Evolutionary conservation across 2,329 filamentous ascomycete genomes (phyloP).

Genomic region (Penicillium olsonii): DNA sequence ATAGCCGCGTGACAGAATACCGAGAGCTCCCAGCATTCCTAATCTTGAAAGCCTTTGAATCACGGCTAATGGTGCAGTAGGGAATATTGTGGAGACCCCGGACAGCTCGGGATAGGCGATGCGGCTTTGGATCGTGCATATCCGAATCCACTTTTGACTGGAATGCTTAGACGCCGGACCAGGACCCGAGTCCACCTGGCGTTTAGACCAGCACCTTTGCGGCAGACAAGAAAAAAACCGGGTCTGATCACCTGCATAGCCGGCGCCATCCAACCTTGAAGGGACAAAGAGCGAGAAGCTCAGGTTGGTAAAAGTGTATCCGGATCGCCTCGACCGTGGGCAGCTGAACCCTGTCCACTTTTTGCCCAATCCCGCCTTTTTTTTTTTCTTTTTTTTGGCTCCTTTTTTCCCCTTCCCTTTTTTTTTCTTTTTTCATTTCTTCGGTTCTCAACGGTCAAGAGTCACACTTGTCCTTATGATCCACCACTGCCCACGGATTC

Average conservation of each 20-base stretch:
- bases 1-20: neutral
- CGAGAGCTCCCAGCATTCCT: neutral
- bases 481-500: conserved; percentile 7
- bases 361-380: neutral
- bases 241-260: conserved; percentile 40
- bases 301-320: conserved; percentile 26
- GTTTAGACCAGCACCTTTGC: conserved; percentile 16
- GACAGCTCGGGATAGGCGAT: conserved; percentile 13
- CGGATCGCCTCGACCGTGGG: conserved; percentile 36
- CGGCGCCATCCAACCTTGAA: conserved; percentile 28
- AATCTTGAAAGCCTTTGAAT: too few species aligned
- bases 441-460: conserved; percentile 1
- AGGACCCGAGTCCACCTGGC: conserved; percentile 27
- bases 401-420: neutral
- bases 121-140: conserved; percentile 26
- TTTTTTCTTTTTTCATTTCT: neutral
- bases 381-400: neutral
- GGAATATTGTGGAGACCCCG: conserved; percentile 11
- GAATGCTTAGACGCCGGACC: conserved; percentile 34
- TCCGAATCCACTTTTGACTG: conserved; percentile 29
- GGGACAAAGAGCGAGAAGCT: neutral
- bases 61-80: neutral
- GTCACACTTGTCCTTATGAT: conserved; percentile 2
- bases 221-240: conserved; percentile 17
- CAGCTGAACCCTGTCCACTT: conserved; percentile 23